These are phyloP conservation scores for Trametes gibbosa DNA, from an alignment of 768 basidiomycete genomes.

Conservation along the genomic window DNA sequence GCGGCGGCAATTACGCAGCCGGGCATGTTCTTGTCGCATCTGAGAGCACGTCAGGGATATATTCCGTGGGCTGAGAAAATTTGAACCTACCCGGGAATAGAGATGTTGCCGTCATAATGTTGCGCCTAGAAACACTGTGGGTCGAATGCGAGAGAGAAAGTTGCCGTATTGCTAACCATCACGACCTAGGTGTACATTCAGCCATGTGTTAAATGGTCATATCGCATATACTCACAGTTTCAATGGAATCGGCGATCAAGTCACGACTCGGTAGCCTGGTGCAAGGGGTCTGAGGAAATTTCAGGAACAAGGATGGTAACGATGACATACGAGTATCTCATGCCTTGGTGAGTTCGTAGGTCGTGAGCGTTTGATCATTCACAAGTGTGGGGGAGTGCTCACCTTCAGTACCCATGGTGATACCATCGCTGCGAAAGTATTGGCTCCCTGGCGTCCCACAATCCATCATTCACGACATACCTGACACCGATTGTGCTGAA, in stretches of 20 bases:
- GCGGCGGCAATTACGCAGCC: slow-evolving; percentile 84
- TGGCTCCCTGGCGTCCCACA: not conserved
- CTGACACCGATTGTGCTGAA: slow-evolving; percentile 88
- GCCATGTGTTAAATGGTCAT: not conserved
- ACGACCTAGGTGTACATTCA: slow-evolving; percentile 42
- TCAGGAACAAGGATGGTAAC: not conserved
- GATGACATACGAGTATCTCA: slow-evolving; percentile 78
- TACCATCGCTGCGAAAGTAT: slow-evolving; percentile 59
- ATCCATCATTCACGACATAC: slow-evolving; percentile 34
- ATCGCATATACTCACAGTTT: slow-evolving; percentile 50
- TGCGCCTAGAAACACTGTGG: slow-evolving; percentile 53
- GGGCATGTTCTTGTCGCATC: slow-evolving; percentile 91
- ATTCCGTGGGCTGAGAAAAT: not conserved
- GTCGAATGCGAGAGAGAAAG: not conserved
- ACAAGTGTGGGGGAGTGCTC: slow-evolving; percentile 24
- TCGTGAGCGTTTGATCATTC: not conserved
- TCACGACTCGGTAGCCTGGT: slow-evolving; percentile 80
- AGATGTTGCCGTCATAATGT: slow-evolving; percentile 86
- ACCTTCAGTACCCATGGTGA: slow-evolving; percentile 90
- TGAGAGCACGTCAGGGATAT: not conserved
- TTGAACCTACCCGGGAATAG: slow-evolving; percentile 61
- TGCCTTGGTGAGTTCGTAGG: slow-evolving; percentile 44
- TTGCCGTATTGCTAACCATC: slow-evolving; percentile 40
- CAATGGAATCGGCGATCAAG: slow-evolving; percentile 86
- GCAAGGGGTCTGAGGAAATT: not conserved